Base-by-base conservation (phyloP, 2,329 filamentous ascomycete species). In the Aspergillus ibericus region DNA sequence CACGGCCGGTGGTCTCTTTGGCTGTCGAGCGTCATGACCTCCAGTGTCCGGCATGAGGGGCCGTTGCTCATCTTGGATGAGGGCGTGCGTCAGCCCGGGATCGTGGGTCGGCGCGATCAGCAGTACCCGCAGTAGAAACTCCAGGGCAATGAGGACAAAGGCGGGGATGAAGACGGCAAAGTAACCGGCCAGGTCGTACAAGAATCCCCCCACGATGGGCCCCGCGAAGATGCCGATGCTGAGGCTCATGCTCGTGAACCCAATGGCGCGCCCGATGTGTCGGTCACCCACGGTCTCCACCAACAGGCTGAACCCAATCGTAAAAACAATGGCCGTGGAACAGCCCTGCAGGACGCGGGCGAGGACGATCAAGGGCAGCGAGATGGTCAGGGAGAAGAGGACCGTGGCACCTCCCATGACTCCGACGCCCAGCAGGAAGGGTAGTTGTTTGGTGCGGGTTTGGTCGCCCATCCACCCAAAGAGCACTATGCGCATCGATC, bases 281-380 rank as follows among this genome's bases (percentile, higher is more conserved):
- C 58, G 29, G 25, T 46, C 60, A 6, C 55, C 60, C 18, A 58
- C 58, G 10, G 60, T 58, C 68, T 91, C 88, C 5, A 86, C 85
- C 12, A 91, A 69, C 27, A 91, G 72, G 0, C 88, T 88, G 36
- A 87, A 78, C 0, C 88, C 88, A 0, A 89, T 86, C 0, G 85
- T 85, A 87, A 88, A 91, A 12, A 90, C 87, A 3, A 90, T 82
- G 3, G 86, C 85, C 4, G 87, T 87, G 50, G 84, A 86, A 76
- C 67, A 90, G 72, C 38, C 38, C 38, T 42, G 38, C 9, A 42
- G 18, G 5, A 42, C 20, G 12, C 38, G 38, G 5, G 38, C 38
- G 38, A 42, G 38, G 7, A 42, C 10, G 38, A 42, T 42, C 18
- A 22, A 13, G 10, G 18, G 5, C 10, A 42, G 20, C 13, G 38